Evolutionary conservation across 1,139 yeast species (phyloP).

Genomic region (Blastobotrys niveus): DNA sequence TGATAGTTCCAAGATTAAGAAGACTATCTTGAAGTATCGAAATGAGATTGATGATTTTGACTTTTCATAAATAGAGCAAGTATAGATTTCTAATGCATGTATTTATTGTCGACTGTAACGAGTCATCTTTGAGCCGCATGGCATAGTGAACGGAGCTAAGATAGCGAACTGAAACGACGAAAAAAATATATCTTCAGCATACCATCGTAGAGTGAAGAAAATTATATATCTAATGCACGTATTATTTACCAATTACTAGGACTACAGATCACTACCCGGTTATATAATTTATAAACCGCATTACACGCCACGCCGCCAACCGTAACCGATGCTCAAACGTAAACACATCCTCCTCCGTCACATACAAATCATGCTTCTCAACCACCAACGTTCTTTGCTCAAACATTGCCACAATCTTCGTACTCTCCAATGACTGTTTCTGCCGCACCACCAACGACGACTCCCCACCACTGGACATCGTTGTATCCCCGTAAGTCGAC

Average conservation of each 20-base stretch:
- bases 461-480: background rate
- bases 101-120: no score
- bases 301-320: constrained; percentile 4
- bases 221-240: background rate
- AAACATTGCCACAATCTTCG: constrained; percentile 1
- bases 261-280: background rate
- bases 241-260: no score
- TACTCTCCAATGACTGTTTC: background rate
- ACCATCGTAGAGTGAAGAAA: no score
- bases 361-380: background rate
- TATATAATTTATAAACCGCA: constrained; percentile 4
- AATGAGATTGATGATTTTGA: constrained; percentile 49
- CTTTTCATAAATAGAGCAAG: no score
- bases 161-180: no score
- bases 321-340: background rate
- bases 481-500: background rate
- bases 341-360: background rate
- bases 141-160: no score
- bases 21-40: constrained; percentile 81
- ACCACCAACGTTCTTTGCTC: background rate
- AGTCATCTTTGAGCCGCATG: no score
- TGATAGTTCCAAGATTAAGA: constrained; percentile 86
- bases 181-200: no score
- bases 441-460: background rate
- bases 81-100: no score